Conservation (phyloP, 106 monocot species). For the Acanthochlamys bracteata region DNA sequence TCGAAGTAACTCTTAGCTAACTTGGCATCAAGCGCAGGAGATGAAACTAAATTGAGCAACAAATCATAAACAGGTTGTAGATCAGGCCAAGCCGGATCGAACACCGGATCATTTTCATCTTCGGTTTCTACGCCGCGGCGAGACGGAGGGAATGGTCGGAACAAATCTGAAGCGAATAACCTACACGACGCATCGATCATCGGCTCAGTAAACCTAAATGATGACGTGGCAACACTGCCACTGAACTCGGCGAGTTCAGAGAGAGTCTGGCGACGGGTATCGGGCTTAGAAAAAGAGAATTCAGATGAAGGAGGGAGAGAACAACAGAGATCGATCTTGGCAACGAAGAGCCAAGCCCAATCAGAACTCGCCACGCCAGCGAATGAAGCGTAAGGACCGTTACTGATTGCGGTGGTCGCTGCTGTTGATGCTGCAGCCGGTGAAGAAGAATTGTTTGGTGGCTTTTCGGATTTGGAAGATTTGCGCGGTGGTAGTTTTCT, state of each 20-base stretch:
- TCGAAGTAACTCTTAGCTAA: constrained; percentile 38
- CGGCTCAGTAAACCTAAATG: constrained; percentile 23
- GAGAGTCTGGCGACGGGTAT: constrained; percentile 33
- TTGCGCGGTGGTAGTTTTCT: constrained; percentile 31
- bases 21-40: constrained; percentile 36
- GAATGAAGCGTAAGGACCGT: constrained; percentile 20
- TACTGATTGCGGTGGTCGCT: constrained; percentile 9
- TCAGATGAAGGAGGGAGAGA: constrained; percentile 36
- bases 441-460: constrained; percentile 6
- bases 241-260: constrained; percentile 26
- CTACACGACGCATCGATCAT: constrained; percentile 32
- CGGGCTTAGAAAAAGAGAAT: constrained; percentile 29
- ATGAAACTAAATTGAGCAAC: constrained; percentile 31
- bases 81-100: constrained; percentile 58
- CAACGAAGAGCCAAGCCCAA: constrained; percentile 28
- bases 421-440: constrained; percentile 18
- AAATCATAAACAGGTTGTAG: constrained; percentile 48
- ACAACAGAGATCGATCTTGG: constrained; percentile 41
- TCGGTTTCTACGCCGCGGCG: constrained; percentile 25
- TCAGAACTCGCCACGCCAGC: constrained; percentile 20
- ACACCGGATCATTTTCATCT: constrained; percentile 38
- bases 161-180: constrained; percentile 37
- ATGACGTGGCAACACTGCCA: not conserved
- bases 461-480: constrained; percentile 24
- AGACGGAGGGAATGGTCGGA: constrained; percentile 43